phyloP scores from a whole-genome alignment of 345 rosid genomes.

The Corchorus capsularis region DNA sequence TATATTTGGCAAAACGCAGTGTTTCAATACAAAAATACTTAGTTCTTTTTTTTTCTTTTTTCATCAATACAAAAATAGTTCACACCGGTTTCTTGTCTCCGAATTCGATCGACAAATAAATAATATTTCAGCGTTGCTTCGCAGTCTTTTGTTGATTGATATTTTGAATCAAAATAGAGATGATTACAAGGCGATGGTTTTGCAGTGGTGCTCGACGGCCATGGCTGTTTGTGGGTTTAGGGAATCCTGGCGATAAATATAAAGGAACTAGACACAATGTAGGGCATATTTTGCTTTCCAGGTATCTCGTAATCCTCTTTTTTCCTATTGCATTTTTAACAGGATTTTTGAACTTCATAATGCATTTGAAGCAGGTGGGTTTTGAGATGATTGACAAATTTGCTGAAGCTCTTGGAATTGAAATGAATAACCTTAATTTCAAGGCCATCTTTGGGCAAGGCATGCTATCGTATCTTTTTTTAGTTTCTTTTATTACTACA shows the following conservation, averaged over 20 bases:
- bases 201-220: conserved; percentile 55
- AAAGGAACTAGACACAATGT: conserved; percentile 87
- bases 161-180: background rate
- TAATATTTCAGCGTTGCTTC: too few relatives aligned
- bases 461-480: conserved; percentile 11
- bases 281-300: conserved; percentile 2
- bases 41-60: too few relatives aligned
- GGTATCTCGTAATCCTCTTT: background rate
- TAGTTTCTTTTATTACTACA: background rate
- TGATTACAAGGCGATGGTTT: conserved; percentile 45
- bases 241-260: conserved; percentile 88
- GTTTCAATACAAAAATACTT: too few relatives aligned
- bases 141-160: too few relatives aligned
- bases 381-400: conserved; percentile 79
- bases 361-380: conserved; percentile 54
- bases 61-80: too few relatives aligned
- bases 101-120: too few relatives aligned
- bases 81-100: too few relatives aligned
- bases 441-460: conserved; percentile 83
- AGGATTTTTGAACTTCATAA: background rate
- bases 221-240: conserved; percentile 86
- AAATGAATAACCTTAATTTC: conserved; percentile 50
- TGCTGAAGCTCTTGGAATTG: conserved; percentile 61
- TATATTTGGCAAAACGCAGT: too few relatives aligned
- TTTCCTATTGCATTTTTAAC: conserved; percentile 15